Evolutionary conservation across 208 protist species (phyloP).

Genomic region (Crithidia sp.): DNA sequence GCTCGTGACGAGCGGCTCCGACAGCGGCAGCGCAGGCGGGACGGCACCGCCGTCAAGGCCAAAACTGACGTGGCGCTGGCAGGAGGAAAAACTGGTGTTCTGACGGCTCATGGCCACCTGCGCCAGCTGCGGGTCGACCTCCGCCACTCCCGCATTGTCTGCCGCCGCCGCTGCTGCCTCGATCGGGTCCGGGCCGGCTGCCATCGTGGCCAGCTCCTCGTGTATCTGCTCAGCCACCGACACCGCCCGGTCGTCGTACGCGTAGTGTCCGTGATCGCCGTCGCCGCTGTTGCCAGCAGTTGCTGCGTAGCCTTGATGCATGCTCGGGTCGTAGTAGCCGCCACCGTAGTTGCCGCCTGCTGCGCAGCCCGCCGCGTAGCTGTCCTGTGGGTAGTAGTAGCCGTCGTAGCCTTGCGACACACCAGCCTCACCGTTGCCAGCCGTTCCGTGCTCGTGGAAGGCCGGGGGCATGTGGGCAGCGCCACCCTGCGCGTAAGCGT

Average conservation of each 20-base stretch:
- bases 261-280: neutral
- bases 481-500: neutral
- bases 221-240: slow-evolving; percentile 5
- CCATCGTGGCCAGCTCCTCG: slow-evolving; percentile 10
- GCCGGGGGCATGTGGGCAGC: neutral
- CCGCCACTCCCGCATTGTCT: neutral
- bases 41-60: neutral
- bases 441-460: slow-evolving; percentile 1
- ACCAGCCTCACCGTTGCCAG: neutral
- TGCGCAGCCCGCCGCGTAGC: neutral
- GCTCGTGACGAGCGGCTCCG: neutral
- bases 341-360: neutral
- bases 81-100: neutral
- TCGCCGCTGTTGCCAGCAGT: neutral
- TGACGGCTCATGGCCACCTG: neutral
- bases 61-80: slow-evolving; percentile 28
- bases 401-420: slow-evolving; percentile 1
- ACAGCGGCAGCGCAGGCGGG: neutral
- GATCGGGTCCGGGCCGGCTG: too few relatives aligned
- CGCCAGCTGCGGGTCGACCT: neutral
- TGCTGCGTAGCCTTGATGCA: neutral
- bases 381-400: neutral
- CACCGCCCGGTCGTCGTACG: neutral
- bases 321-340: neutral
- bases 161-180: neutral